Evolutionary conservation across 2,329 filamentous ascomycete species (phyloP).

Genomic region (Colletotrichum sp.): DNA sequence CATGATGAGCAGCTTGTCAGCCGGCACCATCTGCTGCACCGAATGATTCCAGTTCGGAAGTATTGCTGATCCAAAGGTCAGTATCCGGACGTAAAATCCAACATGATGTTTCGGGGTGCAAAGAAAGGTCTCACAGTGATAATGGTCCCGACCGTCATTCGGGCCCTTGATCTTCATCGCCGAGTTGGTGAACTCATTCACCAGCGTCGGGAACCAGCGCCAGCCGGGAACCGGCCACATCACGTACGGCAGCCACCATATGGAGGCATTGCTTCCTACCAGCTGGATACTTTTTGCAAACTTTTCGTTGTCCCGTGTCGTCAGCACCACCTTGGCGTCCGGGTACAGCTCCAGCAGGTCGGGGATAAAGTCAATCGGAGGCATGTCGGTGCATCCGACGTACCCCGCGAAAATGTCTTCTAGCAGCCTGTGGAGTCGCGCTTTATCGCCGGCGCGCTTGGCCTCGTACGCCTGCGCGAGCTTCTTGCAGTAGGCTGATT

Average conservation of each 20-base stretch:
- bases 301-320: slow-evolving; percentile 36
- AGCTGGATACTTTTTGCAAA: slow-evolving; percentile 36
- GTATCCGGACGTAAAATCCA: too few species aligned
- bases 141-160: background rate
- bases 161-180: background rate
- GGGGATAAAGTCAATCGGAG: slow-evolving; percentile 43
- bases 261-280: background rate
- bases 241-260: background rate
- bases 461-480: background rate
- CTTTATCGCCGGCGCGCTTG: slow-evolving; percentile 22
- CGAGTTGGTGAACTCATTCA: background rate
- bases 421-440: slow-evolving; percentile 33
- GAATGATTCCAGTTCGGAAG: background rate
- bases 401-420: slow-evolving; percentile 44
- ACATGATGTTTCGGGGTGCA: too few species aligned
- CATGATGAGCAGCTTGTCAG: slow-evolving; percentile 33
- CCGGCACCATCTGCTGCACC: background rate
- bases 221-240: slow-evolving; percentile 1
- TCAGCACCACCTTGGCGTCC: slow-evolving; percentile 50
- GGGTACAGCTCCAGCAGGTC: slow-evolving; percentile 54
- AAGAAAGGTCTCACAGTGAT: background rate
- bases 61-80: background rate
- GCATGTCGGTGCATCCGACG: slow-evolving; percentile 50
- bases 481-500: background rate
- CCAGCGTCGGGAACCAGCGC: background rate